Percentiles rank a stretch among this genome's conserved stretches.
Evolutionary conservation across 192 early-diverging fungal genomes (phyloP).

Genomic region (Pilobolus umbonatus): DNA sequence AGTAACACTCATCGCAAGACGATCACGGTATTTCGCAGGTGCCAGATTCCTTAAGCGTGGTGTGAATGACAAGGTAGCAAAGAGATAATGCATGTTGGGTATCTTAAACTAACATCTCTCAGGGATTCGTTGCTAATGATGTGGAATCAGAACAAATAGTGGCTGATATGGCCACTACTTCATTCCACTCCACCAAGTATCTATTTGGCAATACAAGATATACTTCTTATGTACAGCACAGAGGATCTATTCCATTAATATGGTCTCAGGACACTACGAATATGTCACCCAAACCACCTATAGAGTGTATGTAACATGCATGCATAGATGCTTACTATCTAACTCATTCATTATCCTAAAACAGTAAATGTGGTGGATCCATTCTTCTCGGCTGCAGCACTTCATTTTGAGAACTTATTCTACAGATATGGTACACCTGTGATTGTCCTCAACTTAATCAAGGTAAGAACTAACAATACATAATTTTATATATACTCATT

Average conservation of each 20-base stretch:
- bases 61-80: slow-evolving; percentile 73
- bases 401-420: slow-evolving; percentile 93
- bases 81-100: background rate
- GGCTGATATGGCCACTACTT: slow-evolving; percentile 82
- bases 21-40: slow-evolving; percentile 93
- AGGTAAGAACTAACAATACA: slow-evolving; percentile 44
- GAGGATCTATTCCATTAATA: slow-evolving; percentile 92
- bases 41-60: slow-evolving; percentile 95
- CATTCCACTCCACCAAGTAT: slow-evolving; percentile 64
- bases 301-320: slow-evolving; percentile 37
- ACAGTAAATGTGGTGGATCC: slow-evolving; percentile 85
- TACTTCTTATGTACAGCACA: slow-evolving; percentile 95
- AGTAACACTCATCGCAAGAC: slow-evolving; percentile 90
- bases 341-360: background rate
- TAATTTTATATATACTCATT: slow-evolving; percentile 6
- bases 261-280: slow-evolving; percentile 94
- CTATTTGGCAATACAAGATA: slow-evolving; percentile 64
- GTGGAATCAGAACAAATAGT: slow-evolving; percentile 99
- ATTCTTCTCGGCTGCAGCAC: slow-evolving; percentile 85
- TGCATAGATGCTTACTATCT: background rate
- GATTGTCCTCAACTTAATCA: slow-evolving; percentile 93
- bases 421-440: slow-evolving; percentile 86
- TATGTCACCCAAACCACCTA: slow-evolving; percentile 93
- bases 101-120: background rate
- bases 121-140: slow-evolving; percentile 98